A percentile compares a stretch with the other conserved stretches of the same genome.
These are phyloP conservation scores for Termitomyces sp. DNA, from an alignment of 768 basidiomycete genomes.

Conservation along the genomic window DNA sequence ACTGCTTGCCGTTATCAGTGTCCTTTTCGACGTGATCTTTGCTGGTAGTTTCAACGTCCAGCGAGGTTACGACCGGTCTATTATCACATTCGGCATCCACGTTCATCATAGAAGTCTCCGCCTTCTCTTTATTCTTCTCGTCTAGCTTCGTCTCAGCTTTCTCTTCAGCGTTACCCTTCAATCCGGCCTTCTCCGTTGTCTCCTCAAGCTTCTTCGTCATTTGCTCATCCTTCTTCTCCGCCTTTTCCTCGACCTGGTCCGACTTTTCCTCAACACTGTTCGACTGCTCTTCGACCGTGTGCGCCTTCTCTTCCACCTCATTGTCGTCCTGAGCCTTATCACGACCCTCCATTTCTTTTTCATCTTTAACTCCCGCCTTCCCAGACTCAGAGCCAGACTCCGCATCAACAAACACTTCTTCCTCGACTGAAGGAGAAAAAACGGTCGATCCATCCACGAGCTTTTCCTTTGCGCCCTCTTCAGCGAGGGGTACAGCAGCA, in stretches of 20 bases:
- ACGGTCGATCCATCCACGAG: neutral
- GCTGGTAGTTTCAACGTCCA: neutral
- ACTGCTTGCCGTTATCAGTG: constrained; percentile 5
- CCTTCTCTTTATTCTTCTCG: constrained; percentile 1
- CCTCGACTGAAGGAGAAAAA: neutral
- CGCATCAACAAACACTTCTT: constrained; percentile 8
- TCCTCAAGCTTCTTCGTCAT: neutral
- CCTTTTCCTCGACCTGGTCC: neutral
- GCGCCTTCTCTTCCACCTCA: neutral
- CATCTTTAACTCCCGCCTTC: constrained; percentile 3
- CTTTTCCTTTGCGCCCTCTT: neutral
- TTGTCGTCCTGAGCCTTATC: constrained; percentile 1
- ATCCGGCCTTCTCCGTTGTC: neutral
- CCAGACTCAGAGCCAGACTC: neutral
- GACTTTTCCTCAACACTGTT: constrained; percentile 1
- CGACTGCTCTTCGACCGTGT: neutral
- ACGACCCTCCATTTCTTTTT: neutral
- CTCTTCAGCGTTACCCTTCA: neutral
- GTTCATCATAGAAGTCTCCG: neutral
- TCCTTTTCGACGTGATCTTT: constrained; percentile 10
- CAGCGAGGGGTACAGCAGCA: neutral
- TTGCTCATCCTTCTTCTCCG: neutral
- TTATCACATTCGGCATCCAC: neutral
- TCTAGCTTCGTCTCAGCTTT: neutral
- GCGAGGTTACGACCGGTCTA: neutral